A percentile compares a stretch with the other conserved stretches of the same genome.
Conservation (phyloP, 306 rosid genomes). For the Sicyos baderoa region DNA sequence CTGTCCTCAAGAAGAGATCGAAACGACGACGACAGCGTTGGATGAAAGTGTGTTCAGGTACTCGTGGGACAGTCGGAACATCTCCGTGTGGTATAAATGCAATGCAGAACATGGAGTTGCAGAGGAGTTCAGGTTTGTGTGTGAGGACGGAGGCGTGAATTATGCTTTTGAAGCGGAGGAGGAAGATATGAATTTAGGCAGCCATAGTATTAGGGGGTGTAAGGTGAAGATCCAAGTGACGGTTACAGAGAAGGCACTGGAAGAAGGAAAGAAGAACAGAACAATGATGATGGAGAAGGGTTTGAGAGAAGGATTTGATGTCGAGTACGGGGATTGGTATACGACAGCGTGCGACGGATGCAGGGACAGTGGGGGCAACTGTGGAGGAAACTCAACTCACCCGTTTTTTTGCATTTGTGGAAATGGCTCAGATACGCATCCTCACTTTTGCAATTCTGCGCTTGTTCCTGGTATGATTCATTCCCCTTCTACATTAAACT, state of each 20-base stretch:
- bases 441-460: background rate
- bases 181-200: too few relatives aligned
- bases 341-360: background rate
- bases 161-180: too few relatives aligned
- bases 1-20: slow-evolving; percentile 17
- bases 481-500: too few relatives aligned
- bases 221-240: background rate
- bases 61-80: background rate
- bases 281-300: background rate
- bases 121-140: background rate
- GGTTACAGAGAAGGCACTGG: background rate
- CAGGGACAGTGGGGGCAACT: background rate
- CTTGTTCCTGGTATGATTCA: too few relatives aligned
- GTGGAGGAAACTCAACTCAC: background rate
- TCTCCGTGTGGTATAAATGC: slow-evolving; percentile 21
- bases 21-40: background rate
- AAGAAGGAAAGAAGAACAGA: background rate
- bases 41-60: background rate
- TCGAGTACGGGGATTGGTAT: background rate
- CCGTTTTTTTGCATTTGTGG: background rate
- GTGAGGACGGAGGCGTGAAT: background rate
- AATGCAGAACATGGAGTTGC: rapidly evolving
- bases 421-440: background rate
- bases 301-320: background rate
- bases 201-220: too few relatives aligned